Evolutionary conservation across 1,284 basidiomycete species (phyloP), one percentile per base, ranked within the genome.

Genomic region (Apiotrichum gamsii): DNA sequence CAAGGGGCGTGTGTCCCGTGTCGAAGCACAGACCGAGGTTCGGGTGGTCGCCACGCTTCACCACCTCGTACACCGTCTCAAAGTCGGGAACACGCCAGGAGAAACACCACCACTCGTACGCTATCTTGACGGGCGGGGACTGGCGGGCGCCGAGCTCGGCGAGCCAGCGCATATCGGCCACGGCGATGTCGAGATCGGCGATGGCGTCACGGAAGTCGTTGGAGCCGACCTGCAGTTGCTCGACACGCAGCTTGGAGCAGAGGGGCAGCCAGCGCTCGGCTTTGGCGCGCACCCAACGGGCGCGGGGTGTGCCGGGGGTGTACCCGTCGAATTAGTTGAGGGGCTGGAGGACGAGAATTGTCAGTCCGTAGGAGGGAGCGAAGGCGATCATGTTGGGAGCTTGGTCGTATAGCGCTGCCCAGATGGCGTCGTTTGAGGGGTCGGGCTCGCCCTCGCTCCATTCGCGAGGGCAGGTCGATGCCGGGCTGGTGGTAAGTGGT

Each of bases 31-130:
- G 47, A 10, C 51, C 56, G 20, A 53, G 44, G 43, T 48, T 38
- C 6, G 51, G 39, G 32, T 57, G 51, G 35, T 50, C 54, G 24
- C 44, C 51, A 10, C 32, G 34, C 45, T 56, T 32, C 13, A 58
- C 51, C 15, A 58, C 37, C 38, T 54, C 39, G 47, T 45, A 60
- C 8, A 39, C 42, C 14, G 41, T 25, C 49, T 58, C 58, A 47
- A 51, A 56, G 14, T 35, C 37, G 21, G 35, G 29, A 24, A 48
- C 28, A n/a, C 42, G 44, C 8, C 19, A 23, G 3, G 51, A 46
- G 42, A 58, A 58, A 35, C 56, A 58, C 59, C 59, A 61, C 13
- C 25, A 19, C 43, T 61, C 59, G 41, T 58, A 58, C 0, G 59
- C 52, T 25, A 60, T 55, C 38, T 56, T 58, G 28, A 57, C 49